Percentiles rank a stretch among this genome's conserved stretches.
Conservation (phyloP, 306 rosid genomes). For the Oemleria cerasiformis region DNA sequence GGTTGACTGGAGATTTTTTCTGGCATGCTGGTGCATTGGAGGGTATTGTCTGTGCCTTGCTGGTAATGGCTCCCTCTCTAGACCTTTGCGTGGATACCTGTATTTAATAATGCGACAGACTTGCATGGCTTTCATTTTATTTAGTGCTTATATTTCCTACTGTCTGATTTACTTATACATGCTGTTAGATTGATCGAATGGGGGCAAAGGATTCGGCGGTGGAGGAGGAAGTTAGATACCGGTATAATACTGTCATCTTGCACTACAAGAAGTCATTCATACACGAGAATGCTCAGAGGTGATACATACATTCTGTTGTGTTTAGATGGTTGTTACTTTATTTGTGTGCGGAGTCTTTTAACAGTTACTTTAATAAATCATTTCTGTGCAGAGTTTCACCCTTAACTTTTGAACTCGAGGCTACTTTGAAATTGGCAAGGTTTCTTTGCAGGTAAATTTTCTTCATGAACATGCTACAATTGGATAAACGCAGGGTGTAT, state of each 20-base stretch:
- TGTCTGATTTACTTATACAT: constrained; percentile 15
- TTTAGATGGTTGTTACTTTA: constrained; percentile 1
- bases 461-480: not conserved
- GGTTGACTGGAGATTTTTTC: constrained; percentile 88
- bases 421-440: constrained; percentile 91
- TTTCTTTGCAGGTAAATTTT: constrained; percentile 80
- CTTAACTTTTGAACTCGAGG: constrained; percentile 94
- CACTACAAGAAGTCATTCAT: constrained; percentile 82
- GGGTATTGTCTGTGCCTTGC: constrained; percentile 90
- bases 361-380: constrained; percentile 6
- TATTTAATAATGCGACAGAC: not conserved
- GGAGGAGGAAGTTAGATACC: constrained; percentile 87
- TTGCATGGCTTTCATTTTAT: not conserved
- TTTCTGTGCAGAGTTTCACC: constrained; percentile 90
- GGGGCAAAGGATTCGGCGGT: constrained; percentile 65
- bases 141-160: not conserved
- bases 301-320: constrained; percentile 8
- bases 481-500: constrained; percentile 5
- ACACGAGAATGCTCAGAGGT: constrained; percentile 93
- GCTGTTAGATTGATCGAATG: constrained; percentile 71
- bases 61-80: constrained; percentile 45
- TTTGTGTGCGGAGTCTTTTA: not conserved
- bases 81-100: not conserved
- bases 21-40: constrained; percentile 98
- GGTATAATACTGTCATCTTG: constrained; percentile 65